A percentile compares a stretch with the other conserved stretches of the same genome.
These are phyloP conservation scores for Scutellaria barbata DNA, from an alignment of 257 asterid species.

Conservation along the genomic window DNA sequence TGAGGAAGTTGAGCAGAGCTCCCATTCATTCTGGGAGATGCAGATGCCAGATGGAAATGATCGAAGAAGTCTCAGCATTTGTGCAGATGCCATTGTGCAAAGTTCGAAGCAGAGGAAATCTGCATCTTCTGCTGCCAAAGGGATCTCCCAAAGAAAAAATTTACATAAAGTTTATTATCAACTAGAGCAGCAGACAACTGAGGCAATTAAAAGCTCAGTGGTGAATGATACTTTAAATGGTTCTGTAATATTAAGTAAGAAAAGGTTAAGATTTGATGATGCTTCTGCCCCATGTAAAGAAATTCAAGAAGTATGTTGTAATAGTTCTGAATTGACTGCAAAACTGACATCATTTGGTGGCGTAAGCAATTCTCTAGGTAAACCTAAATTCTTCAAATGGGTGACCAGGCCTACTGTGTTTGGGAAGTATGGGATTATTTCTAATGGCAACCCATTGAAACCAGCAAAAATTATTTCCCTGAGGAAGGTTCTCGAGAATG, in stretches of 20 bases:
- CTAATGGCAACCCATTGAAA: constrained; percentile 53
- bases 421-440: constrained; percentile 64
- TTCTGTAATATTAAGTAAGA: constrained; percentile 40
- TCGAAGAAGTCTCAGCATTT: constrained; percentile 38
- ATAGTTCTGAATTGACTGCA: constrained; percentile 38
- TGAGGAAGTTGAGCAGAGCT: constrained; percentile 40
- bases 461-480: constrained; percentile 54
- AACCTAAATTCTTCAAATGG: constrained; percentile 35
- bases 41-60: constrained; percentile 37
- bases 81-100: constrained; percentile 38
- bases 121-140: constrained; percentile 35
- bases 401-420: constrained; percentile 52
- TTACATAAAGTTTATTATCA: constrained; percentile 31
- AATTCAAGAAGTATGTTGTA: constrained; percentile 32
- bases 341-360: constrained; percentile 39
- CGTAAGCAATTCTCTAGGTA: constrained; percentile 31
- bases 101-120: constrained; percentile 39
- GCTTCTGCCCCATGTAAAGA: constrained; percentile 35
- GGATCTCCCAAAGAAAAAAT: constrained; percentile 33
- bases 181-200: constrained; percentile 39
- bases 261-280: constrained; percentile 44
- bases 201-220: constrained; percentile 32
- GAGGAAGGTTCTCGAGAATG: constrained; percentile 41
- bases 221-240: constrained; percentile 30
- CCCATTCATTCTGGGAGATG: constrained; percentile 31